phyloP scores from a whole-genome alignment of 225 moss, liverwort and hornwort species.

The Pseudisothecium myosuroides region DNA sequence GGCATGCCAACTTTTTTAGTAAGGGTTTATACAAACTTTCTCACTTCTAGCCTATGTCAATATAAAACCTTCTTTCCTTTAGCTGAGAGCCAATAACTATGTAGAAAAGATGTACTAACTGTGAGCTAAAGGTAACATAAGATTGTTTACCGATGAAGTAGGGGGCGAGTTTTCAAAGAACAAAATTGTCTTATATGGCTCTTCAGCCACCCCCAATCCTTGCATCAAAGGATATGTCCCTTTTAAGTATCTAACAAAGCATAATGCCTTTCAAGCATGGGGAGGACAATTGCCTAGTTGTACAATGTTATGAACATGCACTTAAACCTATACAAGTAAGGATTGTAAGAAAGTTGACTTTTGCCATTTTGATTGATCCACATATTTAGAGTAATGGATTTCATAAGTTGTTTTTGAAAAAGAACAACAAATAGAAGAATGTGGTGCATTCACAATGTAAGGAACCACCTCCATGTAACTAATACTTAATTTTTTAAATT shows the following conservation, averaged over 20 bases:
- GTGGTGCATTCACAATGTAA: neutral
- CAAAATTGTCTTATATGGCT: no score
- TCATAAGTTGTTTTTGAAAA: neutral
- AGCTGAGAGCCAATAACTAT: neutral
- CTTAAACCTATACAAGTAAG: neutral
- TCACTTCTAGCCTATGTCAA: neutral
- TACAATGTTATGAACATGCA: neutral
- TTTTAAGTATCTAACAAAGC: no score
- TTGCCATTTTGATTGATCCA: neutral
- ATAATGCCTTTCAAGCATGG: no score
- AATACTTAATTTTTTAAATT: neutral
- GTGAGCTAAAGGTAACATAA: no score
- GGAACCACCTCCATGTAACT: fast-evolving
- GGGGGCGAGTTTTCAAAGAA: no score
- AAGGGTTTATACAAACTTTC: neutral
- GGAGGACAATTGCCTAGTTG: no score
- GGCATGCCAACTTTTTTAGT: neutral
- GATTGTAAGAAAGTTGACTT: neutral
- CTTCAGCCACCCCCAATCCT: no score
- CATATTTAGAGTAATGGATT: neutral
- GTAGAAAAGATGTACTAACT: neutral
- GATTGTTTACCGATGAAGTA: no score
- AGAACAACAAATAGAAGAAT: neutral
- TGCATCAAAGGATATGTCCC: no score
- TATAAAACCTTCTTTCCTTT: neutral